Conservation (phyloP, 768 basidiomycete species). For the Suillus luteus region DNA sequence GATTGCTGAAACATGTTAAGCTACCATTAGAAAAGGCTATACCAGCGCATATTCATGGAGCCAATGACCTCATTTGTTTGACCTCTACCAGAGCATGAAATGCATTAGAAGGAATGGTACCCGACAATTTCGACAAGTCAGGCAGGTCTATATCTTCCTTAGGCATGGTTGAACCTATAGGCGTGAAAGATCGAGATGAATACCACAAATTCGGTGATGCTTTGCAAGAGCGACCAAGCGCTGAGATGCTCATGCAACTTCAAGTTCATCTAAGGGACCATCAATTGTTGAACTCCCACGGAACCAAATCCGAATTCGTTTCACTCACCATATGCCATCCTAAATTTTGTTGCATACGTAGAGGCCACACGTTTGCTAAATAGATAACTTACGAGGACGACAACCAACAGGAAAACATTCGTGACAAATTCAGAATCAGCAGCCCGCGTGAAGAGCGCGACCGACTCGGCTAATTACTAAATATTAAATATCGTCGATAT, state of each 20-base stretch:
- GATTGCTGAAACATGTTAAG: not conserved
- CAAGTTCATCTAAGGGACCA: not conserved
- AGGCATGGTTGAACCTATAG: not conserved
- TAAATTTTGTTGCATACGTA: not conserved
- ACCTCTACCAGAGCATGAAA: not conserved
- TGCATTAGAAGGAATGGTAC: not conserved
- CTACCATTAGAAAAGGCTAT: not conserved
- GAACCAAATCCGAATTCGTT: not conserved
- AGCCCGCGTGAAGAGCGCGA: not conserved
- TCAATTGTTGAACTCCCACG: constrained; percentile 3
- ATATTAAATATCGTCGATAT: not conserved
- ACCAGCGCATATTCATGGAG: not conserved
- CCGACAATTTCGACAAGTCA: constrained; percentile 2
- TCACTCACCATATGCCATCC: not conserved
- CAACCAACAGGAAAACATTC: not conserved
- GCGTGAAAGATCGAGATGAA: not conserved
- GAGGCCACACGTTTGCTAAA: not conserved
- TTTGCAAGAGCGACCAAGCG: not conserved
- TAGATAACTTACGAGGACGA: not conserved
- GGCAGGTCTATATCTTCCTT: not conserved
- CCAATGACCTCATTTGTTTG: constrained; percentile 4
- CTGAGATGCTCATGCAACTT: not conserved
- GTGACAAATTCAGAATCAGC: not conserved
- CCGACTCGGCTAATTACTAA: not conserved
- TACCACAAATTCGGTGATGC: not conserved